Evolutionary conservation across 805 yeast species (phyloP).

Genomic region (Hanseniaspora pseudoguilliermondii): DNA sequence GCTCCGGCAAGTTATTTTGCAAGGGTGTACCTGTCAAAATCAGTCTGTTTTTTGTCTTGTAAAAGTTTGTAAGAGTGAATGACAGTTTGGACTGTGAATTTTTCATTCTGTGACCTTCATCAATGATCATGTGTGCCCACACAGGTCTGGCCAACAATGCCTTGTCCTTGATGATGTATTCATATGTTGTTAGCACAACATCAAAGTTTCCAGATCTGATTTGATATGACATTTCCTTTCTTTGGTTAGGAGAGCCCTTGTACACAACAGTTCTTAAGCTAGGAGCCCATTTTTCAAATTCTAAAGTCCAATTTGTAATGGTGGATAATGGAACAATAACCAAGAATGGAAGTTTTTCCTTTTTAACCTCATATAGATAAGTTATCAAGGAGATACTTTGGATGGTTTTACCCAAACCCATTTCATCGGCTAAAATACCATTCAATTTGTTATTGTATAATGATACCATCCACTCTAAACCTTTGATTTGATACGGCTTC

Average conservation of each 20-base stretch:
- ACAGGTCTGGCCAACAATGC: slow-evolving; percentile 53
- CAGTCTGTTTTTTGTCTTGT: slow-evolving; percentile 62
- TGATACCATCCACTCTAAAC: slow-evolving; percentile 98
- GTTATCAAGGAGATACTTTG: slow-evolving; percentile 70
- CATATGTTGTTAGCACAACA: slow-evolving; percentile 68
- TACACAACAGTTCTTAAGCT: slow-evolving; percentile 54
- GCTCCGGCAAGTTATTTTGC: slow-evolving; percentile 71
- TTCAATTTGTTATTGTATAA: slow-evolving; percentile 85
- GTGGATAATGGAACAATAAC: slow-evolving; percentile 78
- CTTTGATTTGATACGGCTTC: slow-evolving; percentile 78
- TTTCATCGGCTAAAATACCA: slow-evolving; percentile 97
- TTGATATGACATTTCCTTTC: slow-evolving; percentile 53
- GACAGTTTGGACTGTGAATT: slow-evolving; percentile 65
- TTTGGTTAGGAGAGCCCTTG: slow-evolving; percentile 64
- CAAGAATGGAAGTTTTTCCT: slow-evolving; percentile 55
- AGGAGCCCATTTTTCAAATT: slow-evolving; percentile 88
- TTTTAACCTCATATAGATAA: slow-evolving; percentile 54
- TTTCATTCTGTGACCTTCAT: slow-evolving; percentile 85
- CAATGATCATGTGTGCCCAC: slow-evolving; percentile 81
- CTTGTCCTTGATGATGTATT: slow-evolving; percentile 66
- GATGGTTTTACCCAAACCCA: slow-evolving; percentile 95
- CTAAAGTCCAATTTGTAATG: slow-evolving; percentile 72
- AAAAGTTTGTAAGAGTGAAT: slow-evolving; percentile 54
- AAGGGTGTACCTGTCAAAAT: slow-evolving; percentile 82
- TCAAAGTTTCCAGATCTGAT: slow-evolving; percentile 59